Evolutionary conservation across 83 land plant genomes (phyloP).

Genomic region (Picea abies): DNA sequence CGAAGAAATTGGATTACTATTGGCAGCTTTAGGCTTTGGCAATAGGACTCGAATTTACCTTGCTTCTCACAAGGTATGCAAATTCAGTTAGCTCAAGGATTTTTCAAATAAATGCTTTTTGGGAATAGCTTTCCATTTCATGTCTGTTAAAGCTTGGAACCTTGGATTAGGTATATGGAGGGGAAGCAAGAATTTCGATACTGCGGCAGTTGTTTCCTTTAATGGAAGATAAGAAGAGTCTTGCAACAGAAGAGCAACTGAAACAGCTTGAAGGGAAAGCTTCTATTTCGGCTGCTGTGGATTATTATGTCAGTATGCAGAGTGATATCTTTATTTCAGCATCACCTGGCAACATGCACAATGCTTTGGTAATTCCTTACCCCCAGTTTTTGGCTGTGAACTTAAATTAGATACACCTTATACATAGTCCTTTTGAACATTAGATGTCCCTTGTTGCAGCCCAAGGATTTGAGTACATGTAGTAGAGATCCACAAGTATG

Average conservation of each 20-base stretch:
- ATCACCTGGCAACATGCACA: constrained; percentile 97
- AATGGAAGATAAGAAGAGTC: constrained; percentile 74
- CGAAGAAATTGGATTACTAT: constrained; percentile 84
- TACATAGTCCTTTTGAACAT: neutral
- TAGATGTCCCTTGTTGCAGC: neutral
- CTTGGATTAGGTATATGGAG: constrained; percentile 84
- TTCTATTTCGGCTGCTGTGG: constrained; percentile 84
- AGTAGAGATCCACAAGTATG: neutral
- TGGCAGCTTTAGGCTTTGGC: constrained; percentile 89
- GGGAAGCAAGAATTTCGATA: constrained; percentile 78
- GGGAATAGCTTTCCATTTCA: neutral
- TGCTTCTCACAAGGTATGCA: constrained; percentile 81
- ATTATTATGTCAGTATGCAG: constrained; percentile 83
- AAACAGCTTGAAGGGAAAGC: constrained; percentile 71
- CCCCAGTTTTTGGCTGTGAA: neutral
- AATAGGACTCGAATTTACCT: constrained; percentile 77
- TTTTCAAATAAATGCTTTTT: neutral
- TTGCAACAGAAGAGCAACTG: constrained; percentile 65
- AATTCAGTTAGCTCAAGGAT: constrained; percentile 11
- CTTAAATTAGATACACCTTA: neutral
- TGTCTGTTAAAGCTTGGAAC: neutral
- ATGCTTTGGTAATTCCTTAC: constrained; percentile 74
- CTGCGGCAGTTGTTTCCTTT: constrained; percentile 69
- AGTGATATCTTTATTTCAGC: constrained; percentile 89
- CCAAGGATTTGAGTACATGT: neutral